Evolutionary conservation across 441 rosid species (phyloP), one percentile per base, ranked within the genome.

Genomic region (Brassica hybrid): DNA sequence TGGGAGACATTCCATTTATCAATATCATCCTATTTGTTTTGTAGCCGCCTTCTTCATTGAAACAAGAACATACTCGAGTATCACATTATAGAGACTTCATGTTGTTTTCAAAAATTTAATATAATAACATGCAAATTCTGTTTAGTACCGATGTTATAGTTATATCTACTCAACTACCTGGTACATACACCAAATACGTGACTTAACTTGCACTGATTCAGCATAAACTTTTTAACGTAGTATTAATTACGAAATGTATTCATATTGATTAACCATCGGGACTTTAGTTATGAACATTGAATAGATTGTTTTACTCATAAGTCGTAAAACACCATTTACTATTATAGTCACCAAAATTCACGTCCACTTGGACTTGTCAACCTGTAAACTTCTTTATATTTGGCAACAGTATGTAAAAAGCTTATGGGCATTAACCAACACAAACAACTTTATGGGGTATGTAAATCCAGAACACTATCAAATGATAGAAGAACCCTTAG

Each of bases 301-400:
- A 75, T 43, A 25, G 32, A 66, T 58, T 41, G 67, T 75, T 67
- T 65, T 58, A 58, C 57, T 65, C 71, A 71, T 21, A 64, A 50
- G 52, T 72, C 61, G 75, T 11, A 61, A 72, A 43, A 17, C 19
- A 7, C 69, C 45, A 50, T 50, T 50, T 50, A 48, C n/a, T 48
- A 48, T n/a, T 48, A 3, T 43, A 43, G 50, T 43, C 50, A 43
- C 50, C 50, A 43, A 43, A 43, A 27, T 38, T 38, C 45, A 38
- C 12, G 45, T 38, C 45, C 13, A 1, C 3, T 38, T 38, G 45
- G 2, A 38, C 45, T 9, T 38, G 3, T 38, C 45, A 38, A 38
- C 45, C 45, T 38, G 9, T 38, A 34, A 34, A 34, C 38, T 34
- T 34, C 38, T 34, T 6, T 8, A 38, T 38, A 38, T 38, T 5